These are phyloP conservation scores for Aegilops bicornis DNA, from an alignment of 176 grass and related monocot species.

Conservation along the genomic window DNA sequence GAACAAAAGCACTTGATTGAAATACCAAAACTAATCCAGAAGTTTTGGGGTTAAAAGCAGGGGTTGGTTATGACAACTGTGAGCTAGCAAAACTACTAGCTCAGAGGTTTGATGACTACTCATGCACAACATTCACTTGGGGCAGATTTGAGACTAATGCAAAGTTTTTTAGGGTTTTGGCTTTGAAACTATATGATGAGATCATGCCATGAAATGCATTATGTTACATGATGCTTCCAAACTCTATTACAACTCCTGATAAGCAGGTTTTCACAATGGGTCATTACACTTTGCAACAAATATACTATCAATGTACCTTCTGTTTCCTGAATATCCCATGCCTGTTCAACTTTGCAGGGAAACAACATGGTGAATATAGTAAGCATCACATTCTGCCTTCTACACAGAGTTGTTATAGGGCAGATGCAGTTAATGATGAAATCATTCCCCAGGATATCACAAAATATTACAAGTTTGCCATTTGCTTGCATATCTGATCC, in stretches of 20 bases:
- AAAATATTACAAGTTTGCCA: conserved; percentile 52
- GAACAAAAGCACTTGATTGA: not conserved
- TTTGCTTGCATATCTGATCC: conserved; percentile 87
- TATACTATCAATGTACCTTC: conserved; percentile 15
- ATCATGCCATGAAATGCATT: not conserved
- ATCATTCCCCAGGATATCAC: conserved; percentile 36
- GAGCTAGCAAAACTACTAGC: not conserved
- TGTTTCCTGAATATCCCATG: conserved; percentile 32
- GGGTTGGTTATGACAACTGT: not conserved
- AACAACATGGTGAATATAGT: conserved; percentile 43
- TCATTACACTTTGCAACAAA: conserved; percentile 14
- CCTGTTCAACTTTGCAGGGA: conserved; percentile 58
- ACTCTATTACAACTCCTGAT: not conserved
- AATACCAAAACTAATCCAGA: not conserved
- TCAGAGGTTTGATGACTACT: not conserved
- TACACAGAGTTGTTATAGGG: conserved; percentile 47
- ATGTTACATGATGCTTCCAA: not conserved
- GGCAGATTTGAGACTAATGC: not conserved
- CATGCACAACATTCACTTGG: not conserved
- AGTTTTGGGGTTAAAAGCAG: not conserved
- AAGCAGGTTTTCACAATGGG: not conserved
- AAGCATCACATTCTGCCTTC: conserved; percentile 51
- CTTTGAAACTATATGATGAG: not conserved
- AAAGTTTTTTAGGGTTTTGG: not conserved
- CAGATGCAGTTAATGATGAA: conserved; percentile 45